phyloP scores from a whole-genome alignment of 495 filamentous ascomycete species.

The Corynascus novoguineensis region DNA sequence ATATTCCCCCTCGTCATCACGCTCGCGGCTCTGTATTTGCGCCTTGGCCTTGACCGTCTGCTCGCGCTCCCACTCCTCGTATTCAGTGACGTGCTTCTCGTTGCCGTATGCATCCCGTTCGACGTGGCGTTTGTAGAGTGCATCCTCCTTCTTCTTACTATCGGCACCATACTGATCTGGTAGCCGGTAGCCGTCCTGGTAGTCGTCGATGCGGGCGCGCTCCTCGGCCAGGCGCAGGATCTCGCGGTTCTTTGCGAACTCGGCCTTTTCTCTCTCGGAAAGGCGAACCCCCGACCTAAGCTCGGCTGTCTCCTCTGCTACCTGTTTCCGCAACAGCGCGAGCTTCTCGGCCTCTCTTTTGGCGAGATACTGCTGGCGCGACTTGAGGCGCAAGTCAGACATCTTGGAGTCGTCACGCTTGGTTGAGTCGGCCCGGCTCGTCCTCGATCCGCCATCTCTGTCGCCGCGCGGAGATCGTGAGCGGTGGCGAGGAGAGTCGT shows the following conservation, averaged over 20 bases:
- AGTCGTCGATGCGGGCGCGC: slow-evolving; percentile 79
- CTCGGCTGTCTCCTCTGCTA: slow-evolving; percentile 84
- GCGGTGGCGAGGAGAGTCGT: slow-evolving; percentile 27
- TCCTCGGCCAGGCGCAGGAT: slow-evolving; percentile 84
- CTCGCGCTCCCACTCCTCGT: slow-evolving; percentile 93
- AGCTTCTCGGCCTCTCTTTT: slow-evolving; percentile 85
- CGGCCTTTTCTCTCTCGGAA: slow-evolving; percentile 73
- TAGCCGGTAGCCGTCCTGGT: slow-evolving; percentile 88
- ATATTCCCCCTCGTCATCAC: slow-evolving; percentile 81
- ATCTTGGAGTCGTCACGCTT: slow-evolving; percentile 47
- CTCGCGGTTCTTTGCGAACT: slow-evolving; percentile 87
- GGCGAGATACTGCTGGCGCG: slow-evolving; percentile 86
- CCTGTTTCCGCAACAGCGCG: slow-evolving; percentile 79
- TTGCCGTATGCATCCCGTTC: slow-evolving; percentile 83
- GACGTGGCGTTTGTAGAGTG: slow-evolving; percentile 84
- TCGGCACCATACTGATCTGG: slow-evolving; percentile 94
- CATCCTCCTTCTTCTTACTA: slow-evolving; percentile 82
- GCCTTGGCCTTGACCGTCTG: slow-evolving; percentile 85
- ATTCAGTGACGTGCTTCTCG: slow-evolving; percentile 87
- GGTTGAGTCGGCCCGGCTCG: slow-evolving; percentile 3
- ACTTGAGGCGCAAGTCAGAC: slow-evolving; percentile 71
- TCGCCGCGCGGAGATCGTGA: slow-evolving; percentile 21
- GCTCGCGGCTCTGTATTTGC: slow-evolving; percentile 68
- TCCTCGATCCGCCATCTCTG: slow-evolving; percentile 9
- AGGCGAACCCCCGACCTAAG: slow-evolving; percentile 69